Evolutionary conservation across 306 rosid species (phyloP).

Genomic region (Dryas octopetala): DNA sequence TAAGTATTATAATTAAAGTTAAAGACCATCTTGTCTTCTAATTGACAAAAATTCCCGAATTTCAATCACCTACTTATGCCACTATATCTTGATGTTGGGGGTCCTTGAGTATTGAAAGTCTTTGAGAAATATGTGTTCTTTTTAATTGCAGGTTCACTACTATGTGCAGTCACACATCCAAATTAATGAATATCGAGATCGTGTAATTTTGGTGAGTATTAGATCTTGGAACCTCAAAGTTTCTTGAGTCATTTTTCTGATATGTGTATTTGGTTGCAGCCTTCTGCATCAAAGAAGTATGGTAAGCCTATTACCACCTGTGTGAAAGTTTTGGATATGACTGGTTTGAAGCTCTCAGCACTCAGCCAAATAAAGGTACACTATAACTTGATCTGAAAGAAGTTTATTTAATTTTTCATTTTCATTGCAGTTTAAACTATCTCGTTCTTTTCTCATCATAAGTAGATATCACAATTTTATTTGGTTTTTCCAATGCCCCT

Average conservation of each 20-base stretch:
- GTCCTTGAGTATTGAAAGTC: neutral
- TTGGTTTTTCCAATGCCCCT: neutral
- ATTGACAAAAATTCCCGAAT: neutral
- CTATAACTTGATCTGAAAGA: neutral
- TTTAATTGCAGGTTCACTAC: conserved; percentile 67
- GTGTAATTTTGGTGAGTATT: conserved; percentile 67
- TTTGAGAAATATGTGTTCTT: conserved; percentile 2
- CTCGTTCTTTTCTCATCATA: neutral
- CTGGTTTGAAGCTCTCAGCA: conserved; percentile 90
- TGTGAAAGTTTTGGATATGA: conserved; percentile 93
- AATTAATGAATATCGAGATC: conserved; percentile 90
- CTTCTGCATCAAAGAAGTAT: conserved; percentile 78
- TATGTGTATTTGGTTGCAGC: conserved; percentile 46
- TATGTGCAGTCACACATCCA: conserved; percentile 99
- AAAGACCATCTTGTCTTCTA: neutral
- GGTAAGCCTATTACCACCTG: conserved; percentile 75
- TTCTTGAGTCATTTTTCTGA: conserved; percentile 26
- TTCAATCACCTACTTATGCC: neutral
- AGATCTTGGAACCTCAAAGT: conserved; percentile 18
- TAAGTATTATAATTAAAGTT: conserved; percentile 41
- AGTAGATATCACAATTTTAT: neutral
- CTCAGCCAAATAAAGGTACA: conserved; percentile 82
- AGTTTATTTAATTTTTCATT: neutral
- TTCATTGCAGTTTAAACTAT: neutral
- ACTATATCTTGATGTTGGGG: conserved; percentile 4